Evolutionary conservation across 2,329 filamentous ascomycete species (phyloP).

Genomic region (Fusarium pilosicola): DNA sequence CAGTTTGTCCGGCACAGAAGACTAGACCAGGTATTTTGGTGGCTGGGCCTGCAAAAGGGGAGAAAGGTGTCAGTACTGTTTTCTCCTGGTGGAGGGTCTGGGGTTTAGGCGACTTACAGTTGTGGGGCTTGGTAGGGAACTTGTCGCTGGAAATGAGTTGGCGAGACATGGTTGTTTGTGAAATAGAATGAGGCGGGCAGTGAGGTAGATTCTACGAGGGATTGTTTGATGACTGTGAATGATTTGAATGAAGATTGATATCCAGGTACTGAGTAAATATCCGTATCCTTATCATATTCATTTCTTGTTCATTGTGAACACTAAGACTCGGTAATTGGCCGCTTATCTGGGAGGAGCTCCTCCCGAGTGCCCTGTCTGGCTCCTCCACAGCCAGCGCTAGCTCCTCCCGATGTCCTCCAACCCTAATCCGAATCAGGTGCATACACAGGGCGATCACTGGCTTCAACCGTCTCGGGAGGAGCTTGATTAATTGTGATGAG

Average conservation of each 20-base stretch:
- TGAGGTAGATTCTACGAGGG: not conserved
- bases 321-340: not conserved
- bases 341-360: constrained; percentile 21
- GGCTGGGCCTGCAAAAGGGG: constrained; percentile 49
- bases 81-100: not conserved
- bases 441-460: not conserved
- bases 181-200: not conserved
- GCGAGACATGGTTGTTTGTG: constrained; percentile 52
- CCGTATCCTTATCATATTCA: not conserved
- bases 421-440: not conserved
- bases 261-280: not conserved
- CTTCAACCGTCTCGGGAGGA: not conserved
- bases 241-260: not conserved
- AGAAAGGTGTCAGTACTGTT: not conserved
- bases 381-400: not conserved
- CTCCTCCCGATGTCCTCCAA: constrained; percentile 9
- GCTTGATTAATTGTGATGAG: not conserved
- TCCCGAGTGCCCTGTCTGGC: not conserved
- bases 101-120: constrained; percentile 47
- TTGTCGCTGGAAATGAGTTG: constrained; percentile 58
- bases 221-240: not conserved
- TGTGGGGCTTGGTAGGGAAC: constrained; percentile 58
- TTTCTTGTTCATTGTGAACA: not conserved
- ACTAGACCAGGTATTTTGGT: constrained; percentile 57
- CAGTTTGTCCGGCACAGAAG: constrained; percentile 59